Evolutionary conservation across 768 basidiomycete species (phyloP).

Genomic region (Dioszegia aurantiaca): DNA sequence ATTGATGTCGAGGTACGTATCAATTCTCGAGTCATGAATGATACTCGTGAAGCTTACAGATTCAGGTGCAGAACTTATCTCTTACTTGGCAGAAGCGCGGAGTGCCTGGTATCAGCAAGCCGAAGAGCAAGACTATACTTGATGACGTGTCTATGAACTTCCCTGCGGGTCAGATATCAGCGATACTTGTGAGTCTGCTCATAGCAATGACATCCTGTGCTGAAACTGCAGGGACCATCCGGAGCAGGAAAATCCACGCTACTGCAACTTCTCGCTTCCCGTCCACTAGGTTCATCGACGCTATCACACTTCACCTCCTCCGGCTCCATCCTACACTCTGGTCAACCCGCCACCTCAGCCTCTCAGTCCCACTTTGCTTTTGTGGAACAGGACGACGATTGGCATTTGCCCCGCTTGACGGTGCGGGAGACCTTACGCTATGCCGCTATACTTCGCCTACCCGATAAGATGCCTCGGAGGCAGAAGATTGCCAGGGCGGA

Average conservation of each 20-base stretch:
- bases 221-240: slow-evolving; percentile 24
- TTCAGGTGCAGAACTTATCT: slow-evolving; percentile 27
- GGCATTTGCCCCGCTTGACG: slow-evolving; percentile 53
- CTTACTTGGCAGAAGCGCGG: slow-evolving; percentile 32
- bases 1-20: slow-evolving; percentile 50
- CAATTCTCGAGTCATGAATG: slow-evolving; percentile 14
- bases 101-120: slow-evolving; percentile 18
- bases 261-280: slow-evolving; percentile 52
- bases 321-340: slow-evolving; percentile 50
- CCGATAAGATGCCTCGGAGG: slow-evolving; percentile 47
- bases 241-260: slow-evolving; percentile 52
- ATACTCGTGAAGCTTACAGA: neutral
- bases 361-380: slow-evolving; percentile 50
- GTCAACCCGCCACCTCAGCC: slow-evolving; percentile 16
- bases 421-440: slow-evolving; percentile 50
- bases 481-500: slow-evolving; percentile 56
- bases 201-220: neutral
- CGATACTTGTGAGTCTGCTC: slow-evolving; percentile 40
- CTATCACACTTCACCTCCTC: slow-evolving; percentile 48
- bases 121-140: slow-evolving; percentile 47
- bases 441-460: slow-evolving; percentile 55
- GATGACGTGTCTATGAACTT: slow-evolving; percentile 49
- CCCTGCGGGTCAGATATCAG: slow-evolving; percentile 52
- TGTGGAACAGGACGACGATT: slow-evolving; percentile 55
- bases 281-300: slow-evolving; percentile 44